Base-by-base conservation (phyloP, 1,284 basidiomycete genomes). In the Cryptococcus hybrid region DNA sequence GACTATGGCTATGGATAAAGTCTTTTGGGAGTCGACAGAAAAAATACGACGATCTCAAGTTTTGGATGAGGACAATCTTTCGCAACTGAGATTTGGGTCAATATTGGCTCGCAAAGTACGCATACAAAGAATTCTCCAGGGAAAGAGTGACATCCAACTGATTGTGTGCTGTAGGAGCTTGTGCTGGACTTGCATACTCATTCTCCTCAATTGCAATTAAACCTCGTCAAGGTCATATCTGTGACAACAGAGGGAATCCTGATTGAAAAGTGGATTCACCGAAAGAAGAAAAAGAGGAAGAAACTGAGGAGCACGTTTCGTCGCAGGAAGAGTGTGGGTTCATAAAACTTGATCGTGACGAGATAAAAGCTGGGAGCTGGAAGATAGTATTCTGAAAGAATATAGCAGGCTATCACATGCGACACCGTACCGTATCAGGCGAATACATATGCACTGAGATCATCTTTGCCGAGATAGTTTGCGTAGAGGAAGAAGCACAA, bases 401-500 rank as follows among this genome's bases (percentile, higher is more conserved):
- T 43, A 54, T 8, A 36, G 37, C n/a, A 49, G 13, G 12, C 13
- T 18, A 18, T 18, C 18, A 18, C 18, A 18, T 18, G 18, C 18
- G 18, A 18, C 18, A 18, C 18, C 18, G 18, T 18, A 18, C 18
- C 18, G 18, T 18, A 18, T 18, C 18, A 18, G 18, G 18, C 18
- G 18, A 18, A 18, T 18, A 18, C 18, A 18, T 18, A 18, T 18
- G 18, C 18, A 18, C 18, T 18, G 18, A 18, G 18, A 18, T 18
- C 18, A 18, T 9, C n/a, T 42, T 42, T 56, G 37, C n/a, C 35
- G 35, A 6, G 58, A 38, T 11, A 69, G 45, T 34, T 59, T 55
- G 34, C 79, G 73, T 11, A 84, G 58, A 9, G 89, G 89, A 54
- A 88, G 84, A 15, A 90, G 68, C 5, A 86, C 68, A 7, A 79